Conservation (phyloP, 2,329 filamentous ascomycete species). For the Ophiostoma himal-ulmi region DNA sequence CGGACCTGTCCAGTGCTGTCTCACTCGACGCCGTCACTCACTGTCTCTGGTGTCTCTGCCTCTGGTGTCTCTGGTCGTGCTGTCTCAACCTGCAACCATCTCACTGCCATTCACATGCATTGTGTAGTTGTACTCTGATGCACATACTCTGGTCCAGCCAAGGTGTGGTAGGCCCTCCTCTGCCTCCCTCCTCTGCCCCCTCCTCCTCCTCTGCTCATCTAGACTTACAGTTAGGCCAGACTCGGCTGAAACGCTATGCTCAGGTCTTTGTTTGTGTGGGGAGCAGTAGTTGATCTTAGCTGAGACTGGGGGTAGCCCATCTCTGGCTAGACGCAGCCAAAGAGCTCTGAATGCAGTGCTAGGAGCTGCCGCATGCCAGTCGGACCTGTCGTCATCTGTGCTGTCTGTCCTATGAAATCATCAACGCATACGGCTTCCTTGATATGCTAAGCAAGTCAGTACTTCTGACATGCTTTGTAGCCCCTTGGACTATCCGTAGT, state of each 20-base stretch:
- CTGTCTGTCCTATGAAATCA: constrained; percentile 2
- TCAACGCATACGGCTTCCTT: neutral
- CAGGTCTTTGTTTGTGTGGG: too few relatives aligned
- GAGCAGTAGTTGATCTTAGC: too few relatives aligned
- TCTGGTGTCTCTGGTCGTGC: too few relatives aligned
- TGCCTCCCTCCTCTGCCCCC: neutral
- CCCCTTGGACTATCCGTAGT: neutral
- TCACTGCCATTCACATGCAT: too few relatives aligned
- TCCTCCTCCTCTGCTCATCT: neutral
- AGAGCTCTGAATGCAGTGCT: neutral
- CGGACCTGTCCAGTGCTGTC: neutral
- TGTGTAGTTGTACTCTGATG: neutral
- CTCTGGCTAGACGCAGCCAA: too few relatives aligned
- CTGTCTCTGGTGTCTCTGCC: neutral
- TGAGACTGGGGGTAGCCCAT: too few relatives aligned
- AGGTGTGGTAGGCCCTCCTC: neutral
- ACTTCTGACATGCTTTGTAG: constrained; percentile 1
- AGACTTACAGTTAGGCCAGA: too few relatives aligned
- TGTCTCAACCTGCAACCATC: too few relatives aligned
- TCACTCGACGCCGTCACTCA: neutral
- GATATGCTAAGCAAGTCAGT: neutral
- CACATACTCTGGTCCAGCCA: neutral
- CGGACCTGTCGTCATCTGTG: neutral
- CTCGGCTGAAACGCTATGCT: too few relatives aligned
- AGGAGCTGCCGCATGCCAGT: neutral